A percentile compares a stretch with the other conserved stretches of the same genome.
These are phyloP conservation scores for Ascochyta rabiei DNA, from an alignment of 2,329 filamentous ascomycete species.

Conservation along the genomic window DNA sequence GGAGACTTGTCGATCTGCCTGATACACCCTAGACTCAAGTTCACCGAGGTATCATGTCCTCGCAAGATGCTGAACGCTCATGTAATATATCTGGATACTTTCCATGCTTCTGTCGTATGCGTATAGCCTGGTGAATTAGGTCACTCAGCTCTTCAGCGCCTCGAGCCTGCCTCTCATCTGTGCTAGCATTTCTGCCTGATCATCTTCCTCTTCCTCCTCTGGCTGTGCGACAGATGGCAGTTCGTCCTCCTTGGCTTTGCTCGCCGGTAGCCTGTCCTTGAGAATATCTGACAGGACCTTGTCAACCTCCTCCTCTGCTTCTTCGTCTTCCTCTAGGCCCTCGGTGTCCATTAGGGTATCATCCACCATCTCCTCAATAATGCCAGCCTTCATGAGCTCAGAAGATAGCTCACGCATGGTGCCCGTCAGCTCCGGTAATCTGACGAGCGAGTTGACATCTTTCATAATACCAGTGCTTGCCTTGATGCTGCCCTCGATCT, in stretches of 20 bases:
- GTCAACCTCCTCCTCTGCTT: conserved; percentile 78
- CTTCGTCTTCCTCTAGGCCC: conserved; percentile 74
- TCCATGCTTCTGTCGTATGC: not conserved
- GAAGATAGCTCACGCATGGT: conserved; percentile 88
- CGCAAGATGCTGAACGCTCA: not conserved
- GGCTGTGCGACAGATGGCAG: conserved; percentile 59
- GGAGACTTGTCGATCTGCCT: not conserved
- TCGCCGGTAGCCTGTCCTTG: conserved; percentile 77
- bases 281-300: conserved; percentile 91
- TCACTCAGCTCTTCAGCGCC: conserved; percentile 80
- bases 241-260: conserved; percentile 61
- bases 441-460: conserved; percentile 86
- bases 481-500: conserved; percentile 91
- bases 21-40: conserved; percentile 7
- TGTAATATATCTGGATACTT: not conserved
- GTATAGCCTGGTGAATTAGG: not conserved
- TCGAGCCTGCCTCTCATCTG: conserved; percentile 93
- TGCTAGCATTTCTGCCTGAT: conserved; percentile 87
- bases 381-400: conserved; percentile 91
- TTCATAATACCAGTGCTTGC: conserved; percentile 94
- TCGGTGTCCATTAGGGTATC: conserved; percentile 77
- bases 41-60: not conserved
- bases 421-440: conserved; percentile 81
- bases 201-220: conserved; percentile 78
- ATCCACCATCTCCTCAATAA: conserved; percentile 96